These are phyloP conservation scores for Termitomyces sp. DNA, from an alignment of 768 basidiomycete genomes.

Conservation along the genomic window DNA sequence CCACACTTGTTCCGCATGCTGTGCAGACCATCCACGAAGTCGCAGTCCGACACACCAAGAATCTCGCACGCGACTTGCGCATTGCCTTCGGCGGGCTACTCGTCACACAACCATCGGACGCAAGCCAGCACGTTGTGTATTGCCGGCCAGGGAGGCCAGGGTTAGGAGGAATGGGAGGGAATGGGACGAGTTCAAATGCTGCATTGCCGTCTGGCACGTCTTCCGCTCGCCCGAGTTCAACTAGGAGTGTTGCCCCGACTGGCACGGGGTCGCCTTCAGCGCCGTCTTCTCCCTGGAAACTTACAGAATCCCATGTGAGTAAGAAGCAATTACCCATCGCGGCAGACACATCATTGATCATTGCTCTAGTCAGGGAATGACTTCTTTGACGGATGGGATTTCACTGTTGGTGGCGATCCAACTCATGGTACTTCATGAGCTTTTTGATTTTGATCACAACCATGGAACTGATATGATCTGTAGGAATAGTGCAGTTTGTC, in stretches of 20 bases:
- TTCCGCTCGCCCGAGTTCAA: conserved; percentile 5
- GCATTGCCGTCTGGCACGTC: not conserved
- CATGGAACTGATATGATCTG: not conserved
- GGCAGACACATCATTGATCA: conserved; percentile 6
- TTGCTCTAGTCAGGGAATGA: conserved; percentile 46
- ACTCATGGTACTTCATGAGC: conserved; percentile 59
- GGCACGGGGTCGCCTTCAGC: conserved; percentile 11
- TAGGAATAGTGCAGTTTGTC: conserved; percentile 56
- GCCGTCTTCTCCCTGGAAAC: conserved; percentile 50
- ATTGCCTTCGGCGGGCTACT: conserved; percentile 54
- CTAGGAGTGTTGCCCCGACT: conserved; percentile 16
- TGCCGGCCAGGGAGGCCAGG: conserved; percentile 34
- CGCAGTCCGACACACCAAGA: conserved; percentile 53
- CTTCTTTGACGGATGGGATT: conserved; percentile 84
- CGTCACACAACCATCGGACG: conserved; percentile 26
- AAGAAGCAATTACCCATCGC: not conserved
- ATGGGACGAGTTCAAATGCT: conserved; percentile 7
- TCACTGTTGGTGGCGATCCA: conserved; percentile 65
- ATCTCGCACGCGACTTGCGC: conserved; percentile 64
- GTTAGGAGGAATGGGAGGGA: conserved; percentile 12
- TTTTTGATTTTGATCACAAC: not conserved
- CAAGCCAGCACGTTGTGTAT: conserved; percentile 29
- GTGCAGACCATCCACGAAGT: conserved; percentile 44
- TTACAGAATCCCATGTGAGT: conserved; percentile 54
- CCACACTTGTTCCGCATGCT: conserved; percentile 34